Evolutionary conservation across 148 eudicot genomes (phyloP).

Genomic region (Camellia lanceoleosa): DNA sequence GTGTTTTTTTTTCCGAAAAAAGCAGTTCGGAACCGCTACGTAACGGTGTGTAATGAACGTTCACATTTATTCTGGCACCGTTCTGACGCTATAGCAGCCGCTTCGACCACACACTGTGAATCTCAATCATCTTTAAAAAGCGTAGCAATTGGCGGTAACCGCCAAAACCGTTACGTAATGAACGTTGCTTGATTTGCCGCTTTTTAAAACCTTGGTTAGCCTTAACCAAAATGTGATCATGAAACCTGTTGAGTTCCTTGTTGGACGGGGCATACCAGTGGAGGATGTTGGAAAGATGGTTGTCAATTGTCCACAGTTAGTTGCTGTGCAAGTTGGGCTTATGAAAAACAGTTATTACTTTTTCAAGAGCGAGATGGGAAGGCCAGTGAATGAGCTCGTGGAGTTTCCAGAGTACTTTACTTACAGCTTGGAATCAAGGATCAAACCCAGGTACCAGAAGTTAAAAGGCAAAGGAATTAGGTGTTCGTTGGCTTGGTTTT

Average conservation of each 20-base stretch:
- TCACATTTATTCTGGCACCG: no score
- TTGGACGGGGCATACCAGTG: constrained; percentile 48
- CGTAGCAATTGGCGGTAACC: no score
- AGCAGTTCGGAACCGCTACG: no score
- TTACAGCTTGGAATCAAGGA: constrained; percentile 85
- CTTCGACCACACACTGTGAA: no score
- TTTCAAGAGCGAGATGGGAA: constrained; percentile 93
- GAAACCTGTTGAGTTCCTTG: constrained; percentile 73
- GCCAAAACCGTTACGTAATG: no score
- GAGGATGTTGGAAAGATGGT: constrained; percentile 81
- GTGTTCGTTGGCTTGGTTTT: constrained; percentile 73
- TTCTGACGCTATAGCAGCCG: no score
- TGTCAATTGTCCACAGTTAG: constrained; percentile 78
- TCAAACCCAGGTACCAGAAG: constrained; percentile 76
- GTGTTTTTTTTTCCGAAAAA: no score
- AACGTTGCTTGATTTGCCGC: no score
- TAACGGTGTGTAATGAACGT: no score
- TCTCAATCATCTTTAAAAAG: no score
- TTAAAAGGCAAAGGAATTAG: constrained; percentile 69
- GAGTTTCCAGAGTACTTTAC: constrained; percentile 95
- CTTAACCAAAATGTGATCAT: constrained; percentile 78
- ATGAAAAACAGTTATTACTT: constrained; percentile 94
- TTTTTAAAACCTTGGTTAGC: no score
- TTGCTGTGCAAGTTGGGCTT: constrained; percentile 60
- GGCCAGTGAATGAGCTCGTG: constrained; percentile 79